Conservation (phyloP, 1,284 basidiomycete species). For the Vanrija humicola region DNA sequence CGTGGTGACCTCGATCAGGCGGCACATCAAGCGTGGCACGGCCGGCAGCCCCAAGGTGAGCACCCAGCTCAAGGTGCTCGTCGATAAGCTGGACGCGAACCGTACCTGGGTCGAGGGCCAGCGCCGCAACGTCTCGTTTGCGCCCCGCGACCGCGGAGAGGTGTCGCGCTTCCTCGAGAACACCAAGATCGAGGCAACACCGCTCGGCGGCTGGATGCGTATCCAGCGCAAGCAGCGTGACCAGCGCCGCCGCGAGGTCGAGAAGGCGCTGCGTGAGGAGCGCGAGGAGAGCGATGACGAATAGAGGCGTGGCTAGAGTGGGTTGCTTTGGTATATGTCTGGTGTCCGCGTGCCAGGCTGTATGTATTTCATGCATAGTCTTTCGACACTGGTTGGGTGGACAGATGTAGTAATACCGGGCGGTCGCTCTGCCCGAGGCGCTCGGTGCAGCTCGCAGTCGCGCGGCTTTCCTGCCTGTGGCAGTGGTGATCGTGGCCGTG, state of each 20-base stretch:
- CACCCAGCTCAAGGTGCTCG: constrained; percentile 62
- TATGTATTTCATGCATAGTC: too few species aligned
- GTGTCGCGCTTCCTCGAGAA: constrained; percentile 69
- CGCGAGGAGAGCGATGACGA: constrained; percentile 11
- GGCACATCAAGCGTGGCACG: constrained; percentile 59
- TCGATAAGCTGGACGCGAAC: constrained; percentile 81
- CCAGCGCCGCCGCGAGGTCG: constrained; percentile 62
- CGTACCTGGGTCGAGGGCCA: constrained; percentile 69
- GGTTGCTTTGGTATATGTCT: background rate
- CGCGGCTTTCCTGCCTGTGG: too few species aligned
- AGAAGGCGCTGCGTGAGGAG: constrained; percentile 49
- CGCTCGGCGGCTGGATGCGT: constrained; percentile 73
- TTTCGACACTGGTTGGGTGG: too few species aligned
- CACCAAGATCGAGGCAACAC: constrained; percentile 63
- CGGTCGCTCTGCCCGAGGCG: too few species aligned
- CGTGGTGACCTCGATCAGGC: constrained; percentile 67
- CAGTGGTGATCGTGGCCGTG: too few species aligned
- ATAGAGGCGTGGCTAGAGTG: background rate
- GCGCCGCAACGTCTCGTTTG: constrained; percentile 66
- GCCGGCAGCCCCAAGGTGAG: constrained; percentile 51
- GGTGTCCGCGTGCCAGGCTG: background rate
- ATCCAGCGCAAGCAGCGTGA: constrained; percentile 76
- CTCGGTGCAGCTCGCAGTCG: too few species aligned
- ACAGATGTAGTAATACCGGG: too few species aligned
- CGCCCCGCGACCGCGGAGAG: constrained; percentile 61